Base-by-base conservation (phyloP, 176 grass and related monocot genomes). In the Hsuehochloa calcarea region DNA sequence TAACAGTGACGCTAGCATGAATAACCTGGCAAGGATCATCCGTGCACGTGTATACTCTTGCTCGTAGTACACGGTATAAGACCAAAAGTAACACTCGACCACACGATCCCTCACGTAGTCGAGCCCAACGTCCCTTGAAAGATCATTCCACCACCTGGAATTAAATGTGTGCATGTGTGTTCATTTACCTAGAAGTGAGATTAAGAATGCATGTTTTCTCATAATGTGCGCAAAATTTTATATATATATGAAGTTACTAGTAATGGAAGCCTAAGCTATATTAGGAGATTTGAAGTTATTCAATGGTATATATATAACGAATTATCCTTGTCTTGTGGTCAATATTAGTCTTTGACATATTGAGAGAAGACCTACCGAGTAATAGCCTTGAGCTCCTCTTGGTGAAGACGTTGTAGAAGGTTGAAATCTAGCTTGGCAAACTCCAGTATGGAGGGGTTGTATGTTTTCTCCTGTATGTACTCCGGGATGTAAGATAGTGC, bases 141-240 rank as follows among this genome's bases (percentile, higher is more conserved):
- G 68, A 4, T 85, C 77, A 22, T 88, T 82, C 88, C 85, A 90
- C 91, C 88, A 93, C 35, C 91, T 93, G 65, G 27, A 73, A 73
- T 51, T 31, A 51, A 27, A 31, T 29, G 0, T 29, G 0, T 20
- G 13, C 10, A 50, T 51, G 23, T 27, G 1, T 72, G 25, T 49
- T 12, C 29, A 68, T 40, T 12, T 15, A 23, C 16, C 38, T 26
- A 46, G 10, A 27, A 72, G n/a, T 45, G 69, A 71, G 40, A 29
- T 47, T 27, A 49, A 26, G 15, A 14, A 50, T 50, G 14, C 17
- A 20, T 20, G 17, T 54, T 20, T 20, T 7, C 0, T 5, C 17
- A 2, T 54, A 20, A 20, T 3, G 51, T 2, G 51, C 20, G 11
- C 51, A 20, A 20, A 7, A 9, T 56, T 56, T 56, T 20, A 16